Evolutionary conservation across 2,329 filamentous ascomycete genomes (phyloP).

Genomic region (Aureobasidium zeae): DNA sequence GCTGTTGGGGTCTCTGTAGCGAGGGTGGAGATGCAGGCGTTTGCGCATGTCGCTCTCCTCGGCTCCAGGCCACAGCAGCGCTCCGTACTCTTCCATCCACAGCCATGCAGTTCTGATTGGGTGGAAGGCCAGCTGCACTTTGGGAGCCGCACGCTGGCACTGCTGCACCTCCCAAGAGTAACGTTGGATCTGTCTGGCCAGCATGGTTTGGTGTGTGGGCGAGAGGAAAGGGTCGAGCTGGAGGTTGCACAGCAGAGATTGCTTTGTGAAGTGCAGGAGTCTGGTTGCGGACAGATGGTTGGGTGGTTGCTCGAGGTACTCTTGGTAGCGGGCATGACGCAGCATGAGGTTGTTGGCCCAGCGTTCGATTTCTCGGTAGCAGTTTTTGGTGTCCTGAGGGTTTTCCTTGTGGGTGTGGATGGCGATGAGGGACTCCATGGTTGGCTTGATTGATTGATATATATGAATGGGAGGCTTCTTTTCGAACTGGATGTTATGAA

Average conservation of each 20-base stretch:
- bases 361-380: neutral
- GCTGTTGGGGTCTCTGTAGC: neutral
- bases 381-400: neutral
- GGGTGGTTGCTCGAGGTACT: no score
- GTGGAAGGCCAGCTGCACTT: neutral
- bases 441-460: no score
- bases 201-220: no score
- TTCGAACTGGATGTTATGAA: no score
- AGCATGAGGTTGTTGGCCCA: no score
- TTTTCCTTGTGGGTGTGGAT: neutral
- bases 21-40: neutral
- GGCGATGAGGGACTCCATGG: neutral
- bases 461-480: no score
- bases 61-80: neutral
- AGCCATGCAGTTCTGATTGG: neutral
- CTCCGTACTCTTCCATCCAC: slow-evolving; percentile 4
- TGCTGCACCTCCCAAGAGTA: neutral
- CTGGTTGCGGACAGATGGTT: no score
- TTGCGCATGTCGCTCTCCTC: neutral
- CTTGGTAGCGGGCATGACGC: no score
- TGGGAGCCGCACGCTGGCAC: neutral
- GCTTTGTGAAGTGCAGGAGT: no score
- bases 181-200: neutral
- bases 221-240: no score
- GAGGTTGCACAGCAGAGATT: no score